A percentile compares a stretch with the other conserved stretches of the same genome.
These are phyloP conservation scores for Pinus tabuliformis DNA, from an alignment of 75 land plant genomes.

Conservation along the genomic window DNA sequence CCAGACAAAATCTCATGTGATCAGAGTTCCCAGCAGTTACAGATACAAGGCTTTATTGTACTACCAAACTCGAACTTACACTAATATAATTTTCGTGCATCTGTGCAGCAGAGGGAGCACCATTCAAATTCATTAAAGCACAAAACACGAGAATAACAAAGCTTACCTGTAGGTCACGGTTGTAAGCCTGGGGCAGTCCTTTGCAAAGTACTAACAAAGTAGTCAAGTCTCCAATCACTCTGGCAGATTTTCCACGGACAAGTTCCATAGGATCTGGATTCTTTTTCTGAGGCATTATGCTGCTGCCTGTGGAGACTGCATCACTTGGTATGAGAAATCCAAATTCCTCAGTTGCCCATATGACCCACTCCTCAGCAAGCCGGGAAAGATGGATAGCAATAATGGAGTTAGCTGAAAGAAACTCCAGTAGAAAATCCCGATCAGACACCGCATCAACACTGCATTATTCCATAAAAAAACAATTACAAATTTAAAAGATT, in stretches of 20 bases:
- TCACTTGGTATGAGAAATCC: conserved; percentile 95
- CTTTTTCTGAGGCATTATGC: conserved; percentile 99
- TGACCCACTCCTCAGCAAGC: conserved; percentile 98
- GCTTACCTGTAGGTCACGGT: conserved; percentile 94
- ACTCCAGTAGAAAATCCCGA: conserved; percentile 90
- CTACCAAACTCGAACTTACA: background rate
- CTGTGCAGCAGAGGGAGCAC: background rate
- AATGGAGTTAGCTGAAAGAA: conserved; percentile 88
- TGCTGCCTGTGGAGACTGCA: conserved; percentile 96
- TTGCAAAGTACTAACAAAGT: conserved; percentile 92
- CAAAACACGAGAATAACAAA: background rate
- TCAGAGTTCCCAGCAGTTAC: background rate
- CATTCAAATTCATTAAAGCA: background rate
- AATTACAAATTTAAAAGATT: background rate
- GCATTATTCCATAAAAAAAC: conserved; percentile 5
- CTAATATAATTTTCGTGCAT: background rate
- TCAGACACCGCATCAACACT: conserved; percentile 99
- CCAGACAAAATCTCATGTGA: background rate
- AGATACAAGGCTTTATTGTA: background rate
- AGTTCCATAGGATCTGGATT: conserved; percentile 99
- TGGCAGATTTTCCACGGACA: conserved; percentile 96
- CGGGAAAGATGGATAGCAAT: conserved; percentile 91
- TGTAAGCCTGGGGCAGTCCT: conserved; percentile 97
- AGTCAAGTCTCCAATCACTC: conserved; percentile 87
- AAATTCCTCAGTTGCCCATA: conserved; percentile 99